These are phyloP conservation scores for Gloeopeniophorella convolvens DNA, from an alignment of 768 basidiomycete genomes.

Conservation along the genomic window DNA sequence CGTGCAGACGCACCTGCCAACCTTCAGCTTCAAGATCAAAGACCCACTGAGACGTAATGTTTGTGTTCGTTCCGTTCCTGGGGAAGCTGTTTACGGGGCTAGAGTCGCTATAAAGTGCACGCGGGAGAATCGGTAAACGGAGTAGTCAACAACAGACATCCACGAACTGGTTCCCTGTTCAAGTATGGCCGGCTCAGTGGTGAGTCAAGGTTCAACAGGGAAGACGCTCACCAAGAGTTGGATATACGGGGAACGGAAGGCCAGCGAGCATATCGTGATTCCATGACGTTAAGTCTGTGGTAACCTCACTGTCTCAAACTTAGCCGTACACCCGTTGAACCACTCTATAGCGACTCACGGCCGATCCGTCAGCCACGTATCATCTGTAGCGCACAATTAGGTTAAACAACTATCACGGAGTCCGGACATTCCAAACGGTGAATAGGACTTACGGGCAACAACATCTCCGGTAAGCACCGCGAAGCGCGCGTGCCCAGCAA, in stretches of 20 bases:
- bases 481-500: slow-evolving; percentile 31
- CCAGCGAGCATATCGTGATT: slow-evolving; percentile 39
- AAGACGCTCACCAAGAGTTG: slow-evolving; percentile 37
- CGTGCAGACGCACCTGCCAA: slow-evolving; percentile 41
- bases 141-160: not conserved
- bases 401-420: too few relatives aligned
- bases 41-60: slow-evolving; percentile 43
- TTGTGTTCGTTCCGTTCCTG: slow-evolving; percentile 35
- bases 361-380: slow-evolving; percentile 44
- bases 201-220: not conserved
- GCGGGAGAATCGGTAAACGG: not conserved
- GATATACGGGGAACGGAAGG: slow-evolving; percentile 39
- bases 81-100: slow-evolving; percentile 57
- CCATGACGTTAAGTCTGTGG: slow-evolving; percentile 39
- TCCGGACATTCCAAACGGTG: too few relatives aligned
- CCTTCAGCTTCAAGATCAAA: slow-evolving; percentile 45
- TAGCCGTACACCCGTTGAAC: not conserved
- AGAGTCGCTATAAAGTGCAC: too few relatives aligned
- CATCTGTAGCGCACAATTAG: slow-evolving; percentile 29
- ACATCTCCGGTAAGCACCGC: slow-evolving; percentile 63
- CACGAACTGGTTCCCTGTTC: slow-evolving; percentile 43
- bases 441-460: slow-evolving; percentile 40
- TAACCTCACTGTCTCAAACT: slow-evolving; percentile 22
- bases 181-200: too few relatives aligned
- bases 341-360: slow-evolving; percentile 31